Base-by-base conservation (phyloP, 2,329 filamentous ascomycete genomes). In the Talaromyces sp. region DNA sequence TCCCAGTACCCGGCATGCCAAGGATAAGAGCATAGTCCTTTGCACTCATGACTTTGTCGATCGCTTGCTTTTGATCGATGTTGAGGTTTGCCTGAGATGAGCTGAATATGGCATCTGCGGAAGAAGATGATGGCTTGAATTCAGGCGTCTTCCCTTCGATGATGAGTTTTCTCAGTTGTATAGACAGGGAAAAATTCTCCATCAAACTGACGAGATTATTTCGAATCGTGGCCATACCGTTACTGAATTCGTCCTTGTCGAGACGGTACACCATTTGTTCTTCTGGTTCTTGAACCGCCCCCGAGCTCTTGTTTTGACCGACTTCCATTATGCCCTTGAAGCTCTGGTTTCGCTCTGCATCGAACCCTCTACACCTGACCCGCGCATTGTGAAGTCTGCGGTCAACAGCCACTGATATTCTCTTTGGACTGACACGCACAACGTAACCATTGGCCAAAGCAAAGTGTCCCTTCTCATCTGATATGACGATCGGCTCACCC, bases 231-330 rank as follows among this genome's bases (percentile, higher is more conserved):
- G 94, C 91, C 90, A 99, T 96, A 58, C 94, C 94, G 67, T 96
- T 97, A 74, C 91, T 96, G 73, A 99, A 99, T 69, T 99, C 94
- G 67, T 99, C 94, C 70, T 97, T 97, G 74, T 99, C 94, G 3
- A 99, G 79, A 22, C 94, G 88, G 67, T 96, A 99, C 40, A 82
- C 73, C 5, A 80, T 78, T 58, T 83, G 76, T 36, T 82, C 77
- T 22, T 79, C 75, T 0, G 75, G 75, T 36, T 77, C 78, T 60
- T 64, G 62, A 13, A 58, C 63, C 22, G 64, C 61, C 36, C 54
- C 61, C 51, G 63, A 62, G 55, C 64, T 58, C 1, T 80, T 83
- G 65, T 85, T 81, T 5, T 79, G 79, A 11, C 79, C 81, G 25
- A 95, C 86, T 63, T 96, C 89, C 90, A 97, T 96, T 63, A 97